These are phyloP conservation scores for Chrysanthemum makinoi DNA, from an alignment of 129 eudicot species.

Conservation along the genomic window DNA sequence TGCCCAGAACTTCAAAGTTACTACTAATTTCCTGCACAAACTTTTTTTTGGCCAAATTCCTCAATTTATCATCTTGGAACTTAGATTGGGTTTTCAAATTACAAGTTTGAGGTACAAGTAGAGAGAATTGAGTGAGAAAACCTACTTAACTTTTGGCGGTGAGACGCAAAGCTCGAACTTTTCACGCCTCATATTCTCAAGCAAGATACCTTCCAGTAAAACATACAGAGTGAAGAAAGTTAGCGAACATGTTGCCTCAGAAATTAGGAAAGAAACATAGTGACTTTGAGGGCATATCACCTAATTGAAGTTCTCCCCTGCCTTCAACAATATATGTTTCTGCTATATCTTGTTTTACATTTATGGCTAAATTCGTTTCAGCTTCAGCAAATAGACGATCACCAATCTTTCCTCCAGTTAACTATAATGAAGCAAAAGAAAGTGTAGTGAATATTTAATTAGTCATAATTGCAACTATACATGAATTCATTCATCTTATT, in stretches of 20 bases:
- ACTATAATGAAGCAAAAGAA: constrained; percentile 36
- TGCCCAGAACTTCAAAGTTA: too few species aligned
- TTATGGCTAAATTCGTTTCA: constrained; percentile 94
- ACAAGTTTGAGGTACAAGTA: neutral
- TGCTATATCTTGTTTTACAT: constrained; percentile 80
- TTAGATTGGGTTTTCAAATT: neutral
- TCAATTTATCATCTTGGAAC: neutral
- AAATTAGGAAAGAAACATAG: neutral
- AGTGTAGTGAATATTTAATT: neutral
- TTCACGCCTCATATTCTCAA: constrained; percentile 99
- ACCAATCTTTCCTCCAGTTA: constrained; percentile 97
- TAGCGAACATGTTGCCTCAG: constrained; percentile 2
- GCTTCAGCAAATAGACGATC: constrained; percentile 92
- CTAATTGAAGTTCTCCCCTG: constrained; percentile 97
- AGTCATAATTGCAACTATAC: neutral
- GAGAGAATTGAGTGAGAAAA: constrained; percentile 10
- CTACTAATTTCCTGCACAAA: too few species aligned
- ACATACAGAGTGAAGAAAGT: neutral
- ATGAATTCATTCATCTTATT: neutral
- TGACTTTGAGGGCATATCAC: constrained; percentile 32
- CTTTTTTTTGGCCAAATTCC: neutral
- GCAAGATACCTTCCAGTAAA: constrained; percentile 65
- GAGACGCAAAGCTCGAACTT: constrained; percentile 95
- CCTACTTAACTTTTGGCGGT: constrained; percentile 97
- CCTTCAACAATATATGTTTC: constrained; percentile 97